A percentile compares a stretch with the other conserved stretches of the same genome.
These are phyloP conservation scores for Schwanniomyces yamadae DNA, from an alignment of 805 yeast species.

Conservation along the genomic window DNA sequence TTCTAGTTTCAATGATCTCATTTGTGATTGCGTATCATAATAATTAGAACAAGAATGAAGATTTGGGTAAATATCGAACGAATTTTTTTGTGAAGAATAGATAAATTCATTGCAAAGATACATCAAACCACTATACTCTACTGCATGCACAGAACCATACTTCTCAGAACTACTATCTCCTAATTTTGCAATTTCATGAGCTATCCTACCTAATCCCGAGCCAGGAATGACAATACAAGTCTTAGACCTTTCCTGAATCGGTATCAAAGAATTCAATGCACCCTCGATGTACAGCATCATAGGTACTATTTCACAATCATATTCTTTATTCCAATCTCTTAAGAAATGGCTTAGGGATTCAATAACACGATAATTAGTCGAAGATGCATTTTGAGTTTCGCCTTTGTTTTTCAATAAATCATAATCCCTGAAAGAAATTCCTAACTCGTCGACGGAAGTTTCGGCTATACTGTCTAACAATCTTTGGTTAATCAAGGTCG, in stretches of 20 bases:
- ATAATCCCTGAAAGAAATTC: constrained; percentile 41
- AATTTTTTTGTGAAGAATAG: constrained; percentile 27
- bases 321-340: constrained; percentile 70
- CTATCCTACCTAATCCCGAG: constrained; percentile 77
- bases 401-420: constrained; percentile 12
- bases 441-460: constrained; percentile 41
- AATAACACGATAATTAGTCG: constrained; percentile 39
- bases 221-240: constrained; percentile 79
- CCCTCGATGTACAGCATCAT: constrained; percentile 49
- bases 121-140: constrained; percentile 80
- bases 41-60: constrained; percentile 51
- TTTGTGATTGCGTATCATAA: constrained; percentile 13
- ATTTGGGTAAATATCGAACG: constrained; percentile 39
- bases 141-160: constrained; percentile 58
- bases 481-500: constrained; percentile 47
- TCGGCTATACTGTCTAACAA: constrained; percentile 48
- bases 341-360: constrained; percentile 74
- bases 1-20: constrained; percentile 35
- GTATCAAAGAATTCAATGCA: constrained; percentile 38
- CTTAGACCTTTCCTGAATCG: constrained; percentile 24
- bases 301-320: constrained; percentile 51
- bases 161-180: constrained; percentile 16
- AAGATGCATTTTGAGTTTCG: constrained; percentile 10
- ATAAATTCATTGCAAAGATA: constrained; percentile 62
- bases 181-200: constrained; percentile 54